Base-by-base conservation (phyloP, 306 rosid genomes). In the Pachyrhizus erosus region DNA sequence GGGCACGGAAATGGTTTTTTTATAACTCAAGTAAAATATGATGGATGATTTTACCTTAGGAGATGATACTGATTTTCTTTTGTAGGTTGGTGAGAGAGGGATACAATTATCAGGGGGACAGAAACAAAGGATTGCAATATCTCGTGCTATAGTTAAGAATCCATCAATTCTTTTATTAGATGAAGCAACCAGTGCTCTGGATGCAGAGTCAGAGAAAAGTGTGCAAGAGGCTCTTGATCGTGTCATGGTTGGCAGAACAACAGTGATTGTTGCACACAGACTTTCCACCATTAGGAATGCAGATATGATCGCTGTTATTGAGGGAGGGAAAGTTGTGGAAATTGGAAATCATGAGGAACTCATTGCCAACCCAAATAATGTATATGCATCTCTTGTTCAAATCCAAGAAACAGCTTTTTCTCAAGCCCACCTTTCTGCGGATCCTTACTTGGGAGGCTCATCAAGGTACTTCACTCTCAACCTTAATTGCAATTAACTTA, bases 181-280 rank as follows among this genome's bases (percentile, higher is more conserved):
- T 86, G 98, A 94, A 84, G 98, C 97, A 43, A 94, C 98, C 2
- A 94, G 98, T 80, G 97, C 98, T 12, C 71, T 94, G 5, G 98
- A 94, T 81, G 87, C 97, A 23, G 98, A 94, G 84, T 94, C 98
- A 1, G 97, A 94, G 83, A 94, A 90, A 89, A 89, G 97, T 76
- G 97, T 92, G 26, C 98, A 94, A 45, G 95, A 92, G 84, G 97
- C 98, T 73, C 97, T 92, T 67, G 98, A 94, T 82, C 94, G 92
- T 12, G 97, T 88, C 76, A 94, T 94, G 98, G 86, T 92, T 42
- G 98, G 97, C 11, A 86, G 97, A 82, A 94, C 98, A 24, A 94
- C 98, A 0, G 87, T 94, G 21, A 83, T 94, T 26, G 92, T 91
- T 34, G 98, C 97, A 23, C 98, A 94, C 75, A 89, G 98, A 20